phyloP scores from a whole-genome alignment of 2,329 filamentous ascomycete species.

The Sporothrix inflata region DNA sequence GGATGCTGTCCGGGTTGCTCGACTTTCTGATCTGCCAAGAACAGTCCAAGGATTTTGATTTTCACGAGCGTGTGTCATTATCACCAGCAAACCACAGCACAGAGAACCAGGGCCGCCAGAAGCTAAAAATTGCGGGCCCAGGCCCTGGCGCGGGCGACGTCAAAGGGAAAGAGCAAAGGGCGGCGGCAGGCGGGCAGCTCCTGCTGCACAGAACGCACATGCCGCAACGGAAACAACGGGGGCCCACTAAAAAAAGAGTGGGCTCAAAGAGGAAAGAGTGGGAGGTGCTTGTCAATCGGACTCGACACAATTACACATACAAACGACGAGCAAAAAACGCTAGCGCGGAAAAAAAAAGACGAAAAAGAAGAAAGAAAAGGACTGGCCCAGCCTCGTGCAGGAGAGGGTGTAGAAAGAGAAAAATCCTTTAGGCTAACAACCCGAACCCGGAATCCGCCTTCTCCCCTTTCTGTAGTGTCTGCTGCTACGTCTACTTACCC shows the following conservation, averaged over 20 bases:
- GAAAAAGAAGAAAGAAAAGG: not conserved
- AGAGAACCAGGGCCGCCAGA: not conserved
- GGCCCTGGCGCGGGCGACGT: not conserved
- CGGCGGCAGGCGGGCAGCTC: not conserved
- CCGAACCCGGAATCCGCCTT: slow-evolving; percentile 21
- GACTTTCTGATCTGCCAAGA: slow-evolving; percentile 16
- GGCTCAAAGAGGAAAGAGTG: not conserved
- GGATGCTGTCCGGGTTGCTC: not conserved
- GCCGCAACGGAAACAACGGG: not conserved
- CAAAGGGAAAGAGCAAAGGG: not conserved
- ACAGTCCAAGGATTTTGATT: slow-evolving; percentile 7
- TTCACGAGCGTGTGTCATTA: slow-evolving; percentile 24
- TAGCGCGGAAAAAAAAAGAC: slow-evolving; percentile 2
- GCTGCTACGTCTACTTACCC: not conserved
- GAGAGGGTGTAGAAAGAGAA: not conserved
- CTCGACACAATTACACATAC: slow-evolving; percentile 26
- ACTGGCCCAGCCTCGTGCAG: slow-evolving; percentile 17
- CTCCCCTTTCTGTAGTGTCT: not conserved
- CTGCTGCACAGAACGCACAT: not conserved
- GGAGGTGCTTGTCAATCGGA: slow-evolving; percentile 5
- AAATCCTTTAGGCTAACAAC: not conserved
- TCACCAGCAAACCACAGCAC: slow-evolving; percentile 18
- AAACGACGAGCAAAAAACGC: slow-evolving; percentile 17
- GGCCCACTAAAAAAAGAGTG: not conserved
- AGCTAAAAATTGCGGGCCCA: not conserved